Conservation (phyloP, 1,284 basidiomycete genomes). For the Schizophyllum commune region DNA sequence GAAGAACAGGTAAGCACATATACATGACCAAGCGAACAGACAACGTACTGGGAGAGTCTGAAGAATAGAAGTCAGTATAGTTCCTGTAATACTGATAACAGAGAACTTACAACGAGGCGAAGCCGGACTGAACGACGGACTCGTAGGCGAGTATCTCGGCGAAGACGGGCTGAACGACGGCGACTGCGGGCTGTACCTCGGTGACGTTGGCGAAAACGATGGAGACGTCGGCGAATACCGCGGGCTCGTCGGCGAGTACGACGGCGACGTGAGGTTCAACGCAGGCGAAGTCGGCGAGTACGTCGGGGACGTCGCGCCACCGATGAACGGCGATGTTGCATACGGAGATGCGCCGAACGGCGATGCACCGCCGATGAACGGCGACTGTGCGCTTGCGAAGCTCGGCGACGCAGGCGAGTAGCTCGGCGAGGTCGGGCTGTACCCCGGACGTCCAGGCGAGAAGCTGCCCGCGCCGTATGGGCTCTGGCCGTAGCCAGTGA, state of each 20-base stretch:
- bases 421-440: constrained; percentile 79
- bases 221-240: constrained; percentile 81
- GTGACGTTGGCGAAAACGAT: constrained; percentile 81
- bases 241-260: constrained; percentile 85
- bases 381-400: constrained; percentile 73
- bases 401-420: constrained; percentile 84
- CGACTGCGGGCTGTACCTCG: constrained; percentile 74
- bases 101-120: constrained; percentile 67
- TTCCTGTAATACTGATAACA: constrained; percentile 9
- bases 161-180: constrained; percentile 84
- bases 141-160: constrained; percentile 78
- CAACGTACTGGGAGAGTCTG: constrained; percentile 73
- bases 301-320: constrained; percentile 70
- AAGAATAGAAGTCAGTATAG: constrained; percentile 22
- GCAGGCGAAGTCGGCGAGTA: constrained; percentile 83
- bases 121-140: constrained; percentile 82
- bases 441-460: constrained; percentile 72
- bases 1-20: constrained; percentile 14
- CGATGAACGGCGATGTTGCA: constrained; percentile 70
- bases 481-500: constrained; percentile 73
- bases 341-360: constrained; percentile 76
- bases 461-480: constrained; percentile 73
- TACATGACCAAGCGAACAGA: constrained; percentile 10
- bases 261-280: constrained; percentile 73
- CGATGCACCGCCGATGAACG: constrained; percentile 65